Percentiles rank a stretch among this genome's conserved stretches.
Conservation (phyloP, 2,329 filamentous ascomycete species). For the Colletotrichum sp. region DNA sequence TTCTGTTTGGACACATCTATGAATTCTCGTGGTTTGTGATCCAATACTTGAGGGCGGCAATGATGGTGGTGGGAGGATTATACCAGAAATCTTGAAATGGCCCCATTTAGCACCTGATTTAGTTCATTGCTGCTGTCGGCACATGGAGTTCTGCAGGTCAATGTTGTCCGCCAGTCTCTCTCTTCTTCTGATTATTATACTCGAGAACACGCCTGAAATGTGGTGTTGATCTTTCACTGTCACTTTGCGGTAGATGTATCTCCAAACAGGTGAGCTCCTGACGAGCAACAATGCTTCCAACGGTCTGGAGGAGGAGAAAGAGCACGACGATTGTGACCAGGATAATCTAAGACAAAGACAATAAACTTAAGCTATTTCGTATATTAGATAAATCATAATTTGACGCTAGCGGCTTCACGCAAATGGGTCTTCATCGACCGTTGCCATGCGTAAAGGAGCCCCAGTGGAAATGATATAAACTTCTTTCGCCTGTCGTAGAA, state of each 20-base stretch:
- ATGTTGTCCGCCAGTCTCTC: fast-evolving
- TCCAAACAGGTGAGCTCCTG: neutral
- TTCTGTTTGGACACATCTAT: neutral
- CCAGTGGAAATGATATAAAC: neutral
- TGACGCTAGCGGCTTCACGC: neutral
- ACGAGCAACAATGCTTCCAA: fast-evolving
- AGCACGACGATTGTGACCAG: neutral
- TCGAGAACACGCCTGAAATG: neutral
- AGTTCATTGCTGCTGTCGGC: fast-evolving
- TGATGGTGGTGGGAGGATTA: fast-evolving
- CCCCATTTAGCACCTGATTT: fast-evolving
- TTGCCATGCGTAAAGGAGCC: neutral
- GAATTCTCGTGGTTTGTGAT: neutral
- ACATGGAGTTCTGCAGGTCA: neutral
- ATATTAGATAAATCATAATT: neutral
- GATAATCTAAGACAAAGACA: fast-evolving
- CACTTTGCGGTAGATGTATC: neutral
- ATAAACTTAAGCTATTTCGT: fast-evolving
- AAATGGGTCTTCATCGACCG: neutral
- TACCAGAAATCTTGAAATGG: neutral
- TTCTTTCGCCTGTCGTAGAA: neutral
- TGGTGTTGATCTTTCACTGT: neutral
- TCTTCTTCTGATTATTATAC: neutral
- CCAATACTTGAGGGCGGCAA: fast-evolving
- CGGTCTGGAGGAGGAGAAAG: neutral